phyloP scores from a whole-genome alignment of 1,284 basidiomycete genomes.

The Agroathelia rolfsii region DNA sequence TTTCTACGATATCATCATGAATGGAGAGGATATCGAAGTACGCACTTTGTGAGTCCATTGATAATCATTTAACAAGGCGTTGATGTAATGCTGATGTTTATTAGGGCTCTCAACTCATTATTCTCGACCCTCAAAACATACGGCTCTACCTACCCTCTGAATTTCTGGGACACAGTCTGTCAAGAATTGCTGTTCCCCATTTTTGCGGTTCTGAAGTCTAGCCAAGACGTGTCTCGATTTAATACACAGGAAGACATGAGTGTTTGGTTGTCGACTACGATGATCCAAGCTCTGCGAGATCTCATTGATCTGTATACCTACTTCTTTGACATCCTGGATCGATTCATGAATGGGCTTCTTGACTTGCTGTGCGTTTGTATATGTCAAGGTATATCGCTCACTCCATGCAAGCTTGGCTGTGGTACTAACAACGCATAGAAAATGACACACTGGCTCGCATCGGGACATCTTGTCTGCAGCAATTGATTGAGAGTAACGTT shows the following conservation, averaged over 20 bases:
- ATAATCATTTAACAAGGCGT: conserved; percentile 7
- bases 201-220: conserved; percentile 90
- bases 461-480: conserved; percentile 96
- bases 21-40: conserved; percentile 97
- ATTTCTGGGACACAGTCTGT: conserved; percentile 98
- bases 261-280: conserved; percentile 98
- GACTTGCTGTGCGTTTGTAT: conserved; percentile 96
- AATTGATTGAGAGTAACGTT: conserved; percentile 91
- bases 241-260: conserved; percentile 98
- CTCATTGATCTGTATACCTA: conserved; percentile 94
- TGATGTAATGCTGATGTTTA: conserved; percentile 7
- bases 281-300: conserved; percentile 96
- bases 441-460: conserved; percentile 98
- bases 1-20: conserved; percentile 99
- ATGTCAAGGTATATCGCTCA: conserved; percentile 76
- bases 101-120: conserved; percentile 88
- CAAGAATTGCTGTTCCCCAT: conserved; percentile 98
- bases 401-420: neutral
- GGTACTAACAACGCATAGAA: conserved; percentile 42
- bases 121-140: conserved; percentile 92
- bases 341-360: conserved; percentile 83
- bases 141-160: conserved; percentile 77
- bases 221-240: conserved; percentile 86
- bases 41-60: conserved; percentile 69
- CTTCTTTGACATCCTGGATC: conserved; percentile 89